Conservation (phyloP, 208 protist species). For the Crithidia expoeki region DNA sequence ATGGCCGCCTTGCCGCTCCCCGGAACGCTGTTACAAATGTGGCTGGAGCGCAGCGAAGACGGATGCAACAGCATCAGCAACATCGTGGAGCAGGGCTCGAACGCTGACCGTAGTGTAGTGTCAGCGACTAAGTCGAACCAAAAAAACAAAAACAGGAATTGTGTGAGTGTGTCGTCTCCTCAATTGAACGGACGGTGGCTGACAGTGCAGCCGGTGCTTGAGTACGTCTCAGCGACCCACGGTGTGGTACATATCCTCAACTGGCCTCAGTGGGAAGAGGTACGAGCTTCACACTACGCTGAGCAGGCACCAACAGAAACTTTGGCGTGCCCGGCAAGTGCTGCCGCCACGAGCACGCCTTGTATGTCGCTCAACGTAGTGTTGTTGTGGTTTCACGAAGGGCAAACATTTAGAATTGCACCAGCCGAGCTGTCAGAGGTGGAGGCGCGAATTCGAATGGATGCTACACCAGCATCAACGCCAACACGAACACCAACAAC, state of each 20-base stretch:
- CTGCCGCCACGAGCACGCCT: background rate
- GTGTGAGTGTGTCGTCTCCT: too few species aligned
- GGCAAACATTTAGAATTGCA: background rate
- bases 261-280: constrained; percentile 33
- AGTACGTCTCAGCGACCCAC: constrained; percentile 26
- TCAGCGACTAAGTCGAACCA: too few species aligned
- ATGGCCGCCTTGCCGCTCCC: constrained; percentile 16
- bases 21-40: constrained; percentile 6
- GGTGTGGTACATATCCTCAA: constrained; percentile 17
- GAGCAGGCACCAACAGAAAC: constrained; percentile 1
- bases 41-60: constrained; percentile 13
- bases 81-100: background rate
- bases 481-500: background rate
- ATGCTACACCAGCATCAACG: background rate
- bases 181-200: constrained; percentile 8
- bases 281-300: constrained; percentile 11
- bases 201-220: constrained; percentile 30
- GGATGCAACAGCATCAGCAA: too few species aligned
- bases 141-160: too few species aligned
- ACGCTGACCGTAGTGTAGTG: background rate
- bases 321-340: background rate
- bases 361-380: constrained; percentile 20
- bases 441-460: background rate
- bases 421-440: constrained; percentile 16
- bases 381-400: constrained; percentile 27